These are phyloP conservation scores for Cyclospora cayetanensis DNA, from an alignment of 169 alveolate species.

Conservation along the genomic window DNA sequence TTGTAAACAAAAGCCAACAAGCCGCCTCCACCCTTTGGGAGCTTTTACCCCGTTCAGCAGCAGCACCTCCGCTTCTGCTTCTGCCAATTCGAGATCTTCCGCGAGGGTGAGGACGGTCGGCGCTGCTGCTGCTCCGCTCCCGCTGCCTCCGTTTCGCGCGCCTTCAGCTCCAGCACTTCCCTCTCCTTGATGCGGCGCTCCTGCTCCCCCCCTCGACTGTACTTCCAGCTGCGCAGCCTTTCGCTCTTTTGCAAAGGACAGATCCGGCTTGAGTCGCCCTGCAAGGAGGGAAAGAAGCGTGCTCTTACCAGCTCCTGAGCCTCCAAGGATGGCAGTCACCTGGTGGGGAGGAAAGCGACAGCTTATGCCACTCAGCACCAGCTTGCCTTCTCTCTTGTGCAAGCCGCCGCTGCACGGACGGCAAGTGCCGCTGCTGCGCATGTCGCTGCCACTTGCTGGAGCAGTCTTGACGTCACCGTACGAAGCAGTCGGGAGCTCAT, in stretches of 20 bases:
- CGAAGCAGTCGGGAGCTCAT: background rate
- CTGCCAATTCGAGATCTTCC: background rate
- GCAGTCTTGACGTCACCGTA: background rate
- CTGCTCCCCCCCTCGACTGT: background rate
- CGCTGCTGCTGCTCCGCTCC: background rate
- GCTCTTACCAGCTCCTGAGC: slow-evolving; percentile 94
- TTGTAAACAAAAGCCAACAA: slow-evolving; percentile 37
- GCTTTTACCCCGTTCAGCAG: slow-evolving; percentile 15
- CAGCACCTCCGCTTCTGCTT: background rate
- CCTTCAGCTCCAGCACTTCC: too few species aligned
- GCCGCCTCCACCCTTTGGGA: slow-evolving; percentile 10
- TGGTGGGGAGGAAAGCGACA: slow-evolving; percentile 31
- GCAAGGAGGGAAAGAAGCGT: slow-evolving; percentile 88
- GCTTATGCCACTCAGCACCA: slow-evolving; percentile 18
- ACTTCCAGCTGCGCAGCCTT: background rate
- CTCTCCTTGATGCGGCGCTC: too few species aligned
- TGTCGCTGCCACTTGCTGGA: background rate
- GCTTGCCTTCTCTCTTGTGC: background rate
- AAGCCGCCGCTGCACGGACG: background rate
- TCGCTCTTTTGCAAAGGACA: background rate
- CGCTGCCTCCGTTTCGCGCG: background rate
- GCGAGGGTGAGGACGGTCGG: background rate
- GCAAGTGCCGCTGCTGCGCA: background rate
- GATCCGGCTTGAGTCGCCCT: slow-evolving; percentile 35
- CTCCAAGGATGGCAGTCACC: slow-evolving; percentile 80